These are phyloP conservation scores for Diplosphaera chodatii DNA, from an alignment of 139 green algal genomes.

Conservation along the genomic window DNA sequence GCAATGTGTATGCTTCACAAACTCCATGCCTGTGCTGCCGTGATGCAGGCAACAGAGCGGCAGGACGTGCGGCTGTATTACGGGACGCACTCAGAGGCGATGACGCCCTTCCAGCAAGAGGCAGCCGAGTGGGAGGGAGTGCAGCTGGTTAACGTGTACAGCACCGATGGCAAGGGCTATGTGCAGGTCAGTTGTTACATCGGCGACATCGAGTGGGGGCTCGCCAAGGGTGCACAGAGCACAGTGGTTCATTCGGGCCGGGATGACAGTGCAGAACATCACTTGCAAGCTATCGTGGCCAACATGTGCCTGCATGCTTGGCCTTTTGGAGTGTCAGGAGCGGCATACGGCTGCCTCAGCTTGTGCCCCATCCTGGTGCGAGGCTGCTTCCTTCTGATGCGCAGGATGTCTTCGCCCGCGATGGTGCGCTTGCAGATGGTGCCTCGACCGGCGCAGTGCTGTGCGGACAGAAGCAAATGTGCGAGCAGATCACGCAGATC, in stretches of 20 bases:
- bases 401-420: constrained; percentile 63
- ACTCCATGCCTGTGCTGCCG: not conserved
- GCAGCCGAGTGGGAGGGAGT: constrained; percentile 67
- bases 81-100: constrained; percentile 39
- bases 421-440: not conserved
- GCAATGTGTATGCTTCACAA: too few species aligned
- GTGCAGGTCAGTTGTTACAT: constrained; percentile 37
- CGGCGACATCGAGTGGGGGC: too few species aligned
- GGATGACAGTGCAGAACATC: too few species aligned
- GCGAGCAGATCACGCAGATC: constrained; percentile 51
- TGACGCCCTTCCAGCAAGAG: constrained; percentile 34
- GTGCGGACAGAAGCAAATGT: constrained; percentile 88
- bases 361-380: too few species aligned
- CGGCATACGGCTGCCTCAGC: too few species aligned
- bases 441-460: constrained; percentile 56
- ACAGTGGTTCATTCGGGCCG: too few species aligned
- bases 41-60: constrained; percentile 29
- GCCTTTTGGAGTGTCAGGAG: too few species aligned
- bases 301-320: too few species aligned
- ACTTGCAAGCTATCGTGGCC: too few species aligned
- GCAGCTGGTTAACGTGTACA: constrained; percentile 54
- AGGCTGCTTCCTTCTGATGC: constrained; percentile 34
- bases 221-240: too few species aligned
- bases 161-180: constrained; percentile 43
- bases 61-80: constrained; percentile 69